phyloP scores from a whole-genome alignment of 805 yeast species.

The Candida verbasci region DNA sequence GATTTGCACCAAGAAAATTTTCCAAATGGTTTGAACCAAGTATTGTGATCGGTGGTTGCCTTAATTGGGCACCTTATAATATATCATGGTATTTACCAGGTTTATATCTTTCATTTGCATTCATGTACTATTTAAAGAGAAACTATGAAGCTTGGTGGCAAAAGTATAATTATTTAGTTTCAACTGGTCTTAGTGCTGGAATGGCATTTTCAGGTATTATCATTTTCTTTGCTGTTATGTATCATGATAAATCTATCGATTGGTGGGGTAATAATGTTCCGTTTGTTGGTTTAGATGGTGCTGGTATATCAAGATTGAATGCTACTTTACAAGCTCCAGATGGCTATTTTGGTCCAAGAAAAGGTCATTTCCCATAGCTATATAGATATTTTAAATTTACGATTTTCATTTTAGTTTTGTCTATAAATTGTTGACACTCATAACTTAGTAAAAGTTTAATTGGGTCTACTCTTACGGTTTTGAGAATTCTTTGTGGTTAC shows the following conservation, averaged over 20 bases:
- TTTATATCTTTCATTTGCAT: constrained; percentile 45
- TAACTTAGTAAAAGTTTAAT: too few relatives aligned
- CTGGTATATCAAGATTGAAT: constrained; percentile 10
- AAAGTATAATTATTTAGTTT: constrained; percentile 57
- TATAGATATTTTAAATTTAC: too few relatives aligned
- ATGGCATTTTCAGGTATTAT: constrained; percentile 53
- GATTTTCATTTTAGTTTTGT: too few relatives aligned
- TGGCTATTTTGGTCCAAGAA: constrained; percentile 33
- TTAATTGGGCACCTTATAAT: constrained; percentile 42
- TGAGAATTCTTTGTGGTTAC: too few relatives aligned
- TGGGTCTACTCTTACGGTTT: too few relatives aligned
- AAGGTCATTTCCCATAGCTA: constrained; percentile 22
- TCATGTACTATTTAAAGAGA: constrained; percentile 47
- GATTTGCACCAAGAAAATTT: constrained; percentile 12
- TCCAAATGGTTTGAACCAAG: constrained; percentile 45
- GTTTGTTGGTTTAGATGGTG: constrained; percentile 21
- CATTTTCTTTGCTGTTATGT: constrained; percentile 49
- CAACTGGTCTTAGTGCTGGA: constrained; percentile 52
- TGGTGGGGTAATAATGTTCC: constrained; percentile 60
- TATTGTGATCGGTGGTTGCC: constrained; percentile 42
- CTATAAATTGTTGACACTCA: too few relatives aligned
- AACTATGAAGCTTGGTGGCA: constrained; percentile 55
- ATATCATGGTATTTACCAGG: constrained; percentile 48
- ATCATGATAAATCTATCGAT: constrained; percentile 33
- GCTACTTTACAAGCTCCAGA: constrained; percentile 20